Conservation (phyloP, 441 rosid species). For the Eruca vesicaria region DNA sequence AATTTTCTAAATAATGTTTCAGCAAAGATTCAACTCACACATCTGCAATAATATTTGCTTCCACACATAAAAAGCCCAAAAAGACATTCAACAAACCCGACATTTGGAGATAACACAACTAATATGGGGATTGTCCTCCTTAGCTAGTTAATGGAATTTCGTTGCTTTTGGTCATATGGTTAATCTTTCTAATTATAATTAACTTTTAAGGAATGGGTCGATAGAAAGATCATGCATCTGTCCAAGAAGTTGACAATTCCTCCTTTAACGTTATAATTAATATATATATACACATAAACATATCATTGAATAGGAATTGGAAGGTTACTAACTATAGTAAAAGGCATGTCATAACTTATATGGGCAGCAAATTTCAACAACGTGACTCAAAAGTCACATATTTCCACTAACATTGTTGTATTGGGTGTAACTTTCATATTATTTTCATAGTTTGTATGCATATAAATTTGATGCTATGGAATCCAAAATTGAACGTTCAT, state of each 20-base stretch:
- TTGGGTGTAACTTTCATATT: conserved; percentile 21
- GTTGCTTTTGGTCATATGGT: neutral
- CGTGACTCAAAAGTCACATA: conserved; percentile 5
- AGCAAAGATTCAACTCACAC: neutral
- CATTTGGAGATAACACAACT: neutral
- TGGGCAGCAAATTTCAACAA: neutral
- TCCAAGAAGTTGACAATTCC: conserved; percentile 18
- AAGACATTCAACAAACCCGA: neutral
- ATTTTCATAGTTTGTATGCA: neutral
- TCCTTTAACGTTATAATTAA: neutral
- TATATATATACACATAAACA: conserved; percentile 18
- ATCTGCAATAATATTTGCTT: neutral
- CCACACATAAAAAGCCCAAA: neutral
- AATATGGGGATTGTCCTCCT: conserved; percentile 2
- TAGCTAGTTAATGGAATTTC: conserved; percentile 9
- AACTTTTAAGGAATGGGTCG: conserved; percentile 22
- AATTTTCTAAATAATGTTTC: neutral
- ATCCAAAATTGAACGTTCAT: too few species aligned
- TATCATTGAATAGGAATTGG: conserved; percentile 2
- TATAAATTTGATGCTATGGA: neutral
- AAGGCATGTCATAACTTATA: conserved; percentile 8
- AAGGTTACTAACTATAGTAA: conserved; percentile 28
- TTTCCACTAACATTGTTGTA: neutral
- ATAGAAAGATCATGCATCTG: conserved; percentile 10
- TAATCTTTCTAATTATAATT: neutral